phyloP scores from a whole-genome alignment of 345 rosid genomes.

The Turritis glabra region DNA sequence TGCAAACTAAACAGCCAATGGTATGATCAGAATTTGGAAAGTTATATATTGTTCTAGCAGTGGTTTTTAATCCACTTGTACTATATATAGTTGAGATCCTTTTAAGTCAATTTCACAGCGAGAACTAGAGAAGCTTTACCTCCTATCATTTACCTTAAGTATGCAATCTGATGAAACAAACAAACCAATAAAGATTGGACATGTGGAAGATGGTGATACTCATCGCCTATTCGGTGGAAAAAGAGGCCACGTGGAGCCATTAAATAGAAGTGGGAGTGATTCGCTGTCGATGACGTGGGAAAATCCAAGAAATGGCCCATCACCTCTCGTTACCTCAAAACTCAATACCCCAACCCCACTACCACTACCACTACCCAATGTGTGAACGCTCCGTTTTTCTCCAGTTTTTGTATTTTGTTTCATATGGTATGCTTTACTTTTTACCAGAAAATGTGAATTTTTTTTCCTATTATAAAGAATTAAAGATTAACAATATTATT shows the following conservation, averaged over 20 bases:
- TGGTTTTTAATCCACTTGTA: too few relatives aligned
- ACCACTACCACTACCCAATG: neutral
- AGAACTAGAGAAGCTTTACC: too few relatives aligned
- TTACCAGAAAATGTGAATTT: neutral
- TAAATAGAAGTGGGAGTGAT: conserved; percentile 7
- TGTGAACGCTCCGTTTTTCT: neutral
- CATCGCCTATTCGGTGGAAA: conserved; percentile 2
- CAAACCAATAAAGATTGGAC: neutral
- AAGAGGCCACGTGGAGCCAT: conserved; percentile 11
- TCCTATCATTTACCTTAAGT: neutral
- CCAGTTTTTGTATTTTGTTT: neutral
- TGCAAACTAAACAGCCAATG: too few relatives aligned
- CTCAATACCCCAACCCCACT: neutral
- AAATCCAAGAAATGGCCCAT: conserved; percentile 8
- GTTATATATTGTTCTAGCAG: too few relatives aligned
- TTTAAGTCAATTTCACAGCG: too few relatives aligned
- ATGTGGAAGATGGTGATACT: conserved; percentile 16
- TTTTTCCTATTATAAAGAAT: neutral
- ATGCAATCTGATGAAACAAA: neutral
- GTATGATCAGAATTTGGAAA: too few relatives aligned
- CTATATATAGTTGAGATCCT: too few relatives aligned
- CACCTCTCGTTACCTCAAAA: conserved; percentile 17
- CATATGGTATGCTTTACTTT: neutral
- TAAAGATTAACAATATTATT: neutral
- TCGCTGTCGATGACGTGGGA: conserved; percentile 6